Evolutionary conservation across 305 asterid genomes (phyloP), one percentile per base, ranked within the genome.

Genomic region (Striga hermonthica): DNA sequence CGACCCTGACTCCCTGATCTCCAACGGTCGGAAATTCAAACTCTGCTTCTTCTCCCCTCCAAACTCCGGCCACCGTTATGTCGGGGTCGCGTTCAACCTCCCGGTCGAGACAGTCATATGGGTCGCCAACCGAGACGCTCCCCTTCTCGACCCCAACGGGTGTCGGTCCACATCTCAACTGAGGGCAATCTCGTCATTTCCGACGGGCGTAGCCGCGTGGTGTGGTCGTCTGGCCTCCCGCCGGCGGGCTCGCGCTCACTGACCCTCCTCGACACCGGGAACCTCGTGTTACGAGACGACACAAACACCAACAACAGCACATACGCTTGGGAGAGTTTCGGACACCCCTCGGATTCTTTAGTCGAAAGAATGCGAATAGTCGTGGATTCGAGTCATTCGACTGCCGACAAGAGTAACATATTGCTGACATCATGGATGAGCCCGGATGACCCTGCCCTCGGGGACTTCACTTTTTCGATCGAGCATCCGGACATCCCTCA

Each of bases 241-340:
- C n/a, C n/a, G n/a, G n/a, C n/a, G n/a, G n/a, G n/a, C n/a, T n/a
- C n/a, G n/a, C n/a, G n/a, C n/a, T n/a, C n/a, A n/a, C n/a, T n/a
- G n/a, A n/a, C n/a, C 28, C 73, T 83, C 57, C 34, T 41, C 62
- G 75, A 81, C 64, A 73, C 78, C 0, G 89, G 86, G 31, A 81
- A 81, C 59, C 59, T 83, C 10, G 75, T 81, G 14, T 61, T 83
- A 41, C 74, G 43, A 55, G 84, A 78, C 40, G 53, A 39, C 38
- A 72, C 67, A 9, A 63, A 49, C 35, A 75, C 74, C 50, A 39
- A 7, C 4, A n/a, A n/a, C n/a, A n/a, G n/a, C n/a, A n/a, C n/a
- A n/a, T n/a, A 44, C 31, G 5, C 8, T 76, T 83, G 89, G 89
- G 84, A 81, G 52, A 81, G 86, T 66, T 83, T 83, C 52, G 50